phyloP scores from a whole-genome alignment of 2,329 filamentous ascomycete species.

The Camillea tinctor region DNA sequence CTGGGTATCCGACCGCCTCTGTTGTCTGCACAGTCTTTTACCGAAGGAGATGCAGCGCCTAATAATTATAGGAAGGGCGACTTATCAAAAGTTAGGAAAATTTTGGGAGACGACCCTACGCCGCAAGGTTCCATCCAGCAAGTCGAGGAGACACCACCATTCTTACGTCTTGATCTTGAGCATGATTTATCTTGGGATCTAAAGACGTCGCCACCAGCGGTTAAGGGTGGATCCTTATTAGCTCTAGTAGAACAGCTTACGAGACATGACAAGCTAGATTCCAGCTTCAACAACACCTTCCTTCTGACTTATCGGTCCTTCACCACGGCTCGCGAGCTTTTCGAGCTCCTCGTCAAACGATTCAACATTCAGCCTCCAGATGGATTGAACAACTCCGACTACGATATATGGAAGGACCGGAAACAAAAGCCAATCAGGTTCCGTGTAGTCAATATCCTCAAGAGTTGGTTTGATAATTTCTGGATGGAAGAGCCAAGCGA shows the following conservation, averaged over 20 bases:
- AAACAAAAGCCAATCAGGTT: conserved; percentile 97
- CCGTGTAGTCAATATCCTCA: conserved; percentile 94
- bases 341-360: conserved; percentile 86
- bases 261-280: conserved; percentile 91
- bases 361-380: conserved; percentile 92
- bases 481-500: conserved; percentile 97
- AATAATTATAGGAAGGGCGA: conserved; percentile 59
- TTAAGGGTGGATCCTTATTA: conserved; percentile 86
- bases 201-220: conserved; percentile 70
- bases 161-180: conserved; percentile 82
- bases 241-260: conserved; percentile 94
- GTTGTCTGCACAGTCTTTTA: conserved; percentile 61
- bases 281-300: conserved; percentile 96
- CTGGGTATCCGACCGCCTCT: conserved; percentile 44
- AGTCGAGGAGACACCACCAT: conserved; percentile 79
- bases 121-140: conserved; percentile 45
- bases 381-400: conserved; percentile 71
- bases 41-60: conserved; percentile 55
- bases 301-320: conserved; percentile 95
- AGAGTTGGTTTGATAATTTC: conserved; percentile 97
- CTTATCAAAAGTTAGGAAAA: conserved; percentile 63
- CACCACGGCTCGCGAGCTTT: conserved; percentile 84
- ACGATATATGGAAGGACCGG: conserved; percentile 83
- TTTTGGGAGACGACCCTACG: conserved; percentile 64
- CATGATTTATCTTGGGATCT: conserved; percentile 85